Evolutionary conservation across 2,329 filamentous ascomycete genomes (phyloP).

Genomic region (Aspergillus vadensis): DNA sequence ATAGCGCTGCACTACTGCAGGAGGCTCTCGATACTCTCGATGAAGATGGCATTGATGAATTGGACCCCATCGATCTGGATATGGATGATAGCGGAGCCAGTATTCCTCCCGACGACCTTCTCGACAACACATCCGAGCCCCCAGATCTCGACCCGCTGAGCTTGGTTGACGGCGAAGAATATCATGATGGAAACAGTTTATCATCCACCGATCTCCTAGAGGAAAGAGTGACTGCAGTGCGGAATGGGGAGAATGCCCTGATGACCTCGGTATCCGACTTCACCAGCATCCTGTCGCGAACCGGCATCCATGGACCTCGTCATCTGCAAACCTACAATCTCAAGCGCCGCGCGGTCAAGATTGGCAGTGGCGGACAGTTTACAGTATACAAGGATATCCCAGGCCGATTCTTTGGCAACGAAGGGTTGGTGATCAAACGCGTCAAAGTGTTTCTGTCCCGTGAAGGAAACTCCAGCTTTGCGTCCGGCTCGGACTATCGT

Average conservation of each 20-base stretch:
- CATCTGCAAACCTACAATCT: conserved; percentile 27
- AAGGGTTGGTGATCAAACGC: conserved; percentile 31
- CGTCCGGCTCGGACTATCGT: conserved; percentile 27
- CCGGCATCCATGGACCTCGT: conserved; percentile 29
- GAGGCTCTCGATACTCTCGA: not conserved
- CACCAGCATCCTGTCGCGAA: conserved; percentile 29
- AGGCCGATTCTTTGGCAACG: conserved; percentile 12
- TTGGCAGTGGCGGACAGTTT: conserved; percentile 30
- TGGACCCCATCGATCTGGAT: not conserved
- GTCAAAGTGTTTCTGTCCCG: conserved; percentile 30
- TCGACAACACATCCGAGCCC: not conserved
- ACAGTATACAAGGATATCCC: conserved; percentile 28
- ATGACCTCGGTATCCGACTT: conserved; percentile 32
- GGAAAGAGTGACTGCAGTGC: conserved; percentile 27
- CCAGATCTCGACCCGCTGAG: not conserved
- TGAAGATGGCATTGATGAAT: not conserved
- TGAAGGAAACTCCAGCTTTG: conserved; percentile 23
- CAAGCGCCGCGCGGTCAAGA: conserved; percentile 24
- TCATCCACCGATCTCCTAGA: conserved; percentile 26
- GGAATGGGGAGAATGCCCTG: conserved; percentile 28
- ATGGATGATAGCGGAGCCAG: not conserved
- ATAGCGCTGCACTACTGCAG: not conserved
- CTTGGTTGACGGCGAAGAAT: conserved; percentile 8
- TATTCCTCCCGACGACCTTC: not conserved
- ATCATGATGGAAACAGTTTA: not conserved